A percentile compares a stretch with the other conserved stretches of the same genome.
Evolutionary conservation across 2,329 filamentous ascomycete species (phyloP).

Genomic region (Aspergillus transmontanensis): DNA sequence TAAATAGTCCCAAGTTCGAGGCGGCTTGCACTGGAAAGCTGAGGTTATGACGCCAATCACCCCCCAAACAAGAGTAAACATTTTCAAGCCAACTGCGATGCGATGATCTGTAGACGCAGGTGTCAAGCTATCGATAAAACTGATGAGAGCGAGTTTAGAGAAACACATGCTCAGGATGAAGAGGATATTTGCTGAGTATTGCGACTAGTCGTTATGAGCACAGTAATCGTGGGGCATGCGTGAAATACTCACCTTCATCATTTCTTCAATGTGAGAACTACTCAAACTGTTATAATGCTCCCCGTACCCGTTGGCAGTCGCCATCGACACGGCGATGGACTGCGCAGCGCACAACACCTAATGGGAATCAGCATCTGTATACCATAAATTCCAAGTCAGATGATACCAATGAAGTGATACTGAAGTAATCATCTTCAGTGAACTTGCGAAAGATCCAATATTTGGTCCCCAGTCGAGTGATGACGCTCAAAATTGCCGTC

Average conservation of each 20-base stretch:
- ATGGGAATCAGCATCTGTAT: not conserved
- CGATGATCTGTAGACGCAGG: constrained; percentile 21
- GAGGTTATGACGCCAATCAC: constrained; percentile 18
- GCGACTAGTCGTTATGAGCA: constrained; percentile 12
- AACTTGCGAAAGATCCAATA: constrained; percentile 26
- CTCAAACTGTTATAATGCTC: constrained; percentile 19
- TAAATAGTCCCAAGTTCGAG: constrained; percentile 25
- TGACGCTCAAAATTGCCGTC: constrained; percentile 25
- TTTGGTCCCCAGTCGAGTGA: constrained; percentile 29
- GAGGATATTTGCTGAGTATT: constrained; percentile 27
- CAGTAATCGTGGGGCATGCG: not conserved
- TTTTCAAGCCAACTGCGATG: constrained; percentile 19
- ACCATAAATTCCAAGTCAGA: too few species aligned
- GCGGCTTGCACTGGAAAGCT: constrained; percentile 24
- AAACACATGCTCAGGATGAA: constrained; percentile 24
- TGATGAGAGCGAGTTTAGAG: constrained; percentile 29
- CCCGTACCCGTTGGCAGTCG: constrained; percentile 26
- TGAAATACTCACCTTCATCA: constrained; percentile 24
- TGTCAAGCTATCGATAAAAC: constrained; percentile 28
- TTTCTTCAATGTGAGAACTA: constrained; percentile 6
- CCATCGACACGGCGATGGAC: constrained; percentile 26
- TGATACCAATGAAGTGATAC: constrained; percentile 24
- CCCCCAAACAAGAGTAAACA: constrained; percentile 19
- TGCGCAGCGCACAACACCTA: constrained; percentile 21
- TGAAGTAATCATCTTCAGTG: constrained; percentile 26